A percentile compares a stretch with the other conserved stretches of the same genome.
These are phyloP conservation scores for Flaveria trinervia DNA, from an alignment of 129 eudicot genomes.

Conservation along the genomic window DNA sequence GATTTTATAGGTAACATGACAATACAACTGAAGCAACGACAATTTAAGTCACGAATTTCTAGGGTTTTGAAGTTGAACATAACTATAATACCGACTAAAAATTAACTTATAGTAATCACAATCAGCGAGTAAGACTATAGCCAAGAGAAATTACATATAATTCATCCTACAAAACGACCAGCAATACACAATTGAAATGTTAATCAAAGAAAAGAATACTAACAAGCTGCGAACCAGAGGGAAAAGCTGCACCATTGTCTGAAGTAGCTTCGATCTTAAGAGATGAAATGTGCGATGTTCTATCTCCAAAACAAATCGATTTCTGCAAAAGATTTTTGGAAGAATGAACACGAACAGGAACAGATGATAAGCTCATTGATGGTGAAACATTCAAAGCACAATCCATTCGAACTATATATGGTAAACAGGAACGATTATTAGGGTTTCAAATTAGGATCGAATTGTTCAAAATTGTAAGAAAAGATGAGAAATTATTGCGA, in stretches of 20 bases:
- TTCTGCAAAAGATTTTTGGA: slow-evolving; percentile 6
- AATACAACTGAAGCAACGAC: background rate
- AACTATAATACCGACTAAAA: background rate
- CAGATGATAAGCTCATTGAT: slow-evolving; percentile 16
- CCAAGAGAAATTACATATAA: background rate
- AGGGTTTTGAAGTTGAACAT: background rate
- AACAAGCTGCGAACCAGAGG: slow-evolving; percentile 37
- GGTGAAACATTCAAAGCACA: slow-evolving; percentile 36
- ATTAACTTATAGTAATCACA: background rate
- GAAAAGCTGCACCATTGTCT: slow-evolving; percentile 34
- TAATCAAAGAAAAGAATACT: slow-evolving; percentile 15
- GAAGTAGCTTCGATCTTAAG: slow-evolving; percentile 34
- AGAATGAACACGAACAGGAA: slow-evolving; percentile 17
- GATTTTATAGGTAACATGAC: no score
- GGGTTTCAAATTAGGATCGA: slow-evolving; percentile 19
- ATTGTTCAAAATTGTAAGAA: background rate
- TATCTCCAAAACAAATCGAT: slow-evolving; percentile 7
- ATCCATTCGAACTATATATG: slow-evolving; percentile 28
- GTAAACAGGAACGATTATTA: background rate
- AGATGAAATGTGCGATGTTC: background rate
- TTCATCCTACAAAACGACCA: background rate
- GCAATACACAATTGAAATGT: background rate
- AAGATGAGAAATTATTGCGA: background rate
- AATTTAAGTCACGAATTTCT: background rate
- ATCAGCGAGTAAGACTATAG: background rate